Evolutionary conservation across 2,329 filamentous ascomycete genomes (phyloP), one percentile per base, ranked within the genome.

Genomic region (Pseudopyrenochaeta lycopersici): DNA sequence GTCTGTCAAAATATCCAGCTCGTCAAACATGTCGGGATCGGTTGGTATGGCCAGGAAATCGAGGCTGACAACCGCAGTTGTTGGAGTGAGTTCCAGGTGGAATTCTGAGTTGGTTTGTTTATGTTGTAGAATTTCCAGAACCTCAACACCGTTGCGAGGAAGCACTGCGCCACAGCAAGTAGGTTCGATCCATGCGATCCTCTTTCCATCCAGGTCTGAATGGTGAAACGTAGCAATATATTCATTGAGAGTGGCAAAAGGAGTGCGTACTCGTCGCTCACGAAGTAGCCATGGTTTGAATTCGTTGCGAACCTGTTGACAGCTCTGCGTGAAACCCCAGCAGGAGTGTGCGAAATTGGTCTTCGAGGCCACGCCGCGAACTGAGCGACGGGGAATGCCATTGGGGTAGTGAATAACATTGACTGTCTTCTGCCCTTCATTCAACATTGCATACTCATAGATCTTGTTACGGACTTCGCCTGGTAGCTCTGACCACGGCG

Each of bases 261-360:
- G 43, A 12, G 52, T 56, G 3, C 52, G 52, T 2, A 56, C 48
- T 40, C 39, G 40, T 5, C 48, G 52, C 32, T 40, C 48, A 14
- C 17, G 7, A 11, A 48, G 30, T n/a, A 56, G 40, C 48, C 52
- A 56, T 10, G 47, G 44, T 5, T 43, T 52, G 18, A 56, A 41
- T 17, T 56, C 52, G 1, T 41, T 10, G 2, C 47, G 52, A 11
- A 46, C 20, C 17, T 43, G 36, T 17, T 9, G 23, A 30, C 47
- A 51, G 4, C 15, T 48, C 33, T 55, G 52, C 10, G 52, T 55
- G 27, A 55, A 42, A 11, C 47, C 47, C 52, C 52, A 55, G 18
- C 27, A 47, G 3, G 52, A 55, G n/a, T 48, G 47, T 27, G 52
- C 42, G 7, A 55, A 55, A 32, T 51, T 55, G 18, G 47, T 44